Evolutionary conservation across 2,329 filamentous ascomycete species (phyloP), one percentile per base, ranked within the genome.

Genomic region (Apiospora saccharicola): DNA sequence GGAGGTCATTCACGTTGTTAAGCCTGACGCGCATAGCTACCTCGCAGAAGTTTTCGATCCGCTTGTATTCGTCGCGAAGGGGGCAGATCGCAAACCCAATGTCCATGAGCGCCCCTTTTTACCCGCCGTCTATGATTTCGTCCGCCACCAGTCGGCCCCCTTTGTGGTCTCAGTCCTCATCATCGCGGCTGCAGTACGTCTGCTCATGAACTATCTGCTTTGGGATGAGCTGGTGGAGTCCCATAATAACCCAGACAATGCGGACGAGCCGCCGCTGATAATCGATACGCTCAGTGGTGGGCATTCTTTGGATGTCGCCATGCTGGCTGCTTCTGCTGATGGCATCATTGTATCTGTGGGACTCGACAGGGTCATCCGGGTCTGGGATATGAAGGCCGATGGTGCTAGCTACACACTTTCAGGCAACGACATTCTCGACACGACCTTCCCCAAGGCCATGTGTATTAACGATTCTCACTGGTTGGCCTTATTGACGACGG

Each of bases 1-100:
- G 49, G 93, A 95, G 78, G 88, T 95, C 22, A 94, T 95, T 79
- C 87, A 90, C n/a, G 88, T 93, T 44, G 88, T 95, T 76, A 94
- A 94, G 75, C 93, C 93, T 8, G 85, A 87, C 71, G 89, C 90
- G 1, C 88, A 93, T 77, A 93, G 90, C 80, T 94, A 94, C 79
- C 85, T 94, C 24, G 93, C 93, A 30, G 88, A 89, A 64, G 92
- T 95, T 0, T 94, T 93, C 78, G 91, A 95, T 53, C 93, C 93
- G 1, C 82, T 94, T 4, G 87, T 94, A 3, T 92, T 95, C 74
- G 92, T 95, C 4, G 82, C 92, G 13, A 90, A 91, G 73, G 90
- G 89, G 13, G 90, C 93, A 2, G 88, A 93, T 78, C 89, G 93
- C 24, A 90, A 87, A 73, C 88, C 89, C 19, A 85, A 86, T 26